Percentiles rank a stretch among this genome's conserved stretches.
These are phyloP conservation scores for Plasmodium relictum DNA, from an alignment of 169 alveolate genomes.

Conservation along the genomic window DNA sequence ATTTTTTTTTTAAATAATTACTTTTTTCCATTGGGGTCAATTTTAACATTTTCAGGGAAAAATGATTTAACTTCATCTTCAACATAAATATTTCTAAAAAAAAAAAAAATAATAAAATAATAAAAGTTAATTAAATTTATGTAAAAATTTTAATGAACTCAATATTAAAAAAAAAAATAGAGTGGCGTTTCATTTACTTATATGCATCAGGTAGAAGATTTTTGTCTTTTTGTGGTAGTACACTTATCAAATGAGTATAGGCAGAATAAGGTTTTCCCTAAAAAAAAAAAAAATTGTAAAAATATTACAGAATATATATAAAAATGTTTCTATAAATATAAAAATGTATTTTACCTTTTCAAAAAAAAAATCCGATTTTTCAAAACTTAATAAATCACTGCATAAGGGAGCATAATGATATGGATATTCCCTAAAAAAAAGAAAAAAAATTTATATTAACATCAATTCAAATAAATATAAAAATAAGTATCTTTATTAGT, in stretches of 20 bases:
- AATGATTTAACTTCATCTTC: conserved; percentile 77
- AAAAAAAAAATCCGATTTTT: conserved; percentile 72
- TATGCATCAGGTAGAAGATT: conserved; percentile 74
- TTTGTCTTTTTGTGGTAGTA: conserved; percentile 72
- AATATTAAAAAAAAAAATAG: not conserved
- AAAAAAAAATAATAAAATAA: not conserved
- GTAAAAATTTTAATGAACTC: not conserved
- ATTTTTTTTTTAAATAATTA: not conserved
- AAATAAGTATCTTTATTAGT: not conserved
- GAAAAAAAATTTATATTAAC: conserved; percentile 5
- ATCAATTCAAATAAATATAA: not conserved
- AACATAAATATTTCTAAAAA: conserved; percentile 51
- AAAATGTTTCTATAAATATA: not conserved
- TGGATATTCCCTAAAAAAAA: conserved; percentile 79
- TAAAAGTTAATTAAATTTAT: no score
- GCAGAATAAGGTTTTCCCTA: conserved; percentile 77
- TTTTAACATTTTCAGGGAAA: conserved; percentile 70
- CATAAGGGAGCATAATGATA: conserved; percentile 78
- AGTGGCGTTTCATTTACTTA: conserved; percentile 12
- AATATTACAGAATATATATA: not conserved
- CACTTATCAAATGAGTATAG: conserved; percentile 66
- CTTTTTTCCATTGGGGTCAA: conserved; percentile 77
- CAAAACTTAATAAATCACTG: conserved; percentile 70
- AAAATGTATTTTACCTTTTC: conserved; percentile 43
- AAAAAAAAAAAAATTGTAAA: not conserved